Evolutionary conservation across 1,139 yeast genomes (phyloP).

Genomic region (Magnusiomyces suaveolens): DNA sequence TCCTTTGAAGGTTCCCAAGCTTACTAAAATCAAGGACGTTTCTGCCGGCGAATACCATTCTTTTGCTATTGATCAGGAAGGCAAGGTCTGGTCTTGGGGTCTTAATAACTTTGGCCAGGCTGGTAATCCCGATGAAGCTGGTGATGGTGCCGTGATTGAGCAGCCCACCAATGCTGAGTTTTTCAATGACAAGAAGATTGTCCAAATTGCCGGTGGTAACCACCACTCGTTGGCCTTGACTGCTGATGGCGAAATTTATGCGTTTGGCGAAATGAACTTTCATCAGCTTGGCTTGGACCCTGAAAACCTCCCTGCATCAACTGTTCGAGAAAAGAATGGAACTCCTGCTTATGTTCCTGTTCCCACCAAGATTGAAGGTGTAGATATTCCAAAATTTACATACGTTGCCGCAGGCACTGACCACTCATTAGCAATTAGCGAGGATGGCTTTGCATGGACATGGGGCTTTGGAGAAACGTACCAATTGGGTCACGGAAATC

Average conservation of each 20-base stretch:
- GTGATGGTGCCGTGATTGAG: constrained; percentile 53
- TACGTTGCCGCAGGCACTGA: constrained; percentile 79
- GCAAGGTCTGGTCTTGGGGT: constrained; percentile 82
- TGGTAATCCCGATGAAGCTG: constrained; percentile 65
- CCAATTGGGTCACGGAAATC: constrained; percentile 84
- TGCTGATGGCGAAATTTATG: constrained; percentile 57
- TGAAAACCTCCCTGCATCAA: constrained; percentile 52
- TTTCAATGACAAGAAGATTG: constrained; percentile 48
- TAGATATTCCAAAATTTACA: constrained; percentile 47
- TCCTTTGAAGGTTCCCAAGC: constrained; percentile 29
- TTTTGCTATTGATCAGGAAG: constrained; percentile 73
- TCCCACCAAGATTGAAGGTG: constrained; percentile 53
- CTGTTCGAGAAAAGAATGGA: constrained; percentile 71
- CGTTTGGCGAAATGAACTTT: constrained; percentile 92
- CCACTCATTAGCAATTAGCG: constrained; percentile 78
- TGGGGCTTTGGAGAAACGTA: constrained; percentile 99
- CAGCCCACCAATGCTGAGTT: constrained; percentile 58
- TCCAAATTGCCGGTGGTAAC: constrained; percentile 79
- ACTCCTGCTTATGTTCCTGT: constrained; percentile 78
- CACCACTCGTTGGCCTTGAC: constrained; percentile 81
- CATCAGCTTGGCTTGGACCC: constrained; percentile 76
- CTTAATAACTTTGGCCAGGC: constrained; percentile 94
- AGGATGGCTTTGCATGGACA: constrained; percentile 75
- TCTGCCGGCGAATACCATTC: constrained; percentile 95
- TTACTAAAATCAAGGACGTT: constrained; percentile 65